Evolutionary conservation across 2,329 filamentous ascomycete genomes (phyloP).

Genomic region (Fusarium nematophilum): DNA sequence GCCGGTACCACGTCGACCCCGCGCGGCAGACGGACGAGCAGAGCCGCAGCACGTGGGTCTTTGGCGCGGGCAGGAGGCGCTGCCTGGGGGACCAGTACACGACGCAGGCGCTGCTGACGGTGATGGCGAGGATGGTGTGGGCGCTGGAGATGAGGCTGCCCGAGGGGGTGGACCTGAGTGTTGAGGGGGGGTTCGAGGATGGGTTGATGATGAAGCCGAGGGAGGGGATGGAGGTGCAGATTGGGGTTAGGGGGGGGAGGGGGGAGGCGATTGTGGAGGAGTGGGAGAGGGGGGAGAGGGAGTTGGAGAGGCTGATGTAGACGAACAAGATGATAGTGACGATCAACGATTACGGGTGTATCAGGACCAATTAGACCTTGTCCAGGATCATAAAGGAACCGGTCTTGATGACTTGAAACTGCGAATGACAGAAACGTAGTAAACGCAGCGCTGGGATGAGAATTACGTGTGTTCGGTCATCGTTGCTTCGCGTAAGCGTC

Average conservation of each 20-base stretch:
- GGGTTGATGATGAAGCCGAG: slow-evolving; percentile 35
- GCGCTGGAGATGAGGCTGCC: slow-evolving; percentile 53
- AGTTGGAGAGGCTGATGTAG: slow-evolving; percentile 13
- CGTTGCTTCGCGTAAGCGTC: no score
- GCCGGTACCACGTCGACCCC: slow-evolving; percentile 41
- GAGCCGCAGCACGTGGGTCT: slow-evolving; percentile 51
- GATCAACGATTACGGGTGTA: no score
- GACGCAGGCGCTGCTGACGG: slow-evolving; percentile 55
- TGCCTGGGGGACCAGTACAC: slow-evolving; percentile 62
- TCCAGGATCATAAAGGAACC: no score
- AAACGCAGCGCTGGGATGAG: no score
- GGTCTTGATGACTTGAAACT: no score
- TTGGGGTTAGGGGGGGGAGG: slow-evolving; percentile 17
- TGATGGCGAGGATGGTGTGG: slow-evolving; percentile 59
- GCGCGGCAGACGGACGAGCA: slow-evolving; percentile 17
- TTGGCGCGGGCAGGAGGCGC: slow-evolving; percentile 60
- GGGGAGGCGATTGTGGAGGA: slow-evolving; percentile 2
- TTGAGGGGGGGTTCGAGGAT: slow-evolving; percentile 41
- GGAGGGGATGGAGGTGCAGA: slow-evolving; percentile 14
- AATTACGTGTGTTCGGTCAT: no score
- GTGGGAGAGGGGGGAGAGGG: slow-evolving; percentile 17
- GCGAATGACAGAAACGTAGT: no score
- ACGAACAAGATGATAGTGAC: neutral
- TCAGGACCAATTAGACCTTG: no score
- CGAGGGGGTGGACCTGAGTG: slow-evolving; percentile 36